Base-by-base conservation (phyloP, 495 filamentous ascomycete genomes). In the Platismatia glauca region DNA sequence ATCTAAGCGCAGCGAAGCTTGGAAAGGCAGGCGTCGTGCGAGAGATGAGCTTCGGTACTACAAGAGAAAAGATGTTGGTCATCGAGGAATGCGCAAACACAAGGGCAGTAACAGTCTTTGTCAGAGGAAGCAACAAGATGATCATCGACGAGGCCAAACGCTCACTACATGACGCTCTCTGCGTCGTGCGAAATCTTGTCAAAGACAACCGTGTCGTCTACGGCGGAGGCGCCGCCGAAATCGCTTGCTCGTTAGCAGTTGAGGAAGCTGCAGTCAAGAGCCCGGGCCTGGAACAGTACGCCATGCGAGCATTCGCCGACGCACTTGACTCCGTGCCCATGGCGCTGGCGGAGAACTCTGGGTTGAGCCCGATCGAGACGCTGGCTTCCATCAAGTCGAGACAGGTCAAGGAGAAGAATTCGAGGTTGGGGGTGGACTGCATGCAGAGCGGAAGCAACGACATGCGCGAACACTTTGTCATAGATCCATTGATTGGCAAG, bases 21-120 rank as follows among this genome's bases (percentile, higher is more conserved):
- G 94, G 94, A 59, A 86, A 76, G 8, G 94, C 94, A 31, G 94
- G 94, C 57, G 78, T 94, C 57, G 93, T 99, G 44, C 82, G 93
- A 59, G 91, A 97, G 77, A 89, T 97, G 86, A 88, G 82, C 41
- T 99, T 99, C 69, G 94, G 94, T 67, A 99, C 94, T 7, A 97
- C 95, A 34, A 83, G 94, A 71, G 94, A 99, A 74, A 96, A 97
- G 83, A 99, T 99, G 94, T 82, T 99, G 62, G 89, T 99, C 59
- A 97, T 99, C 69, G 94, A 99, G 75, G 94, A 97, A 76, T 97
- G 94, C 70, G 94, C 95, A 72, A 97, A 99, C 79, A 96, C 90
- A 57, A 83, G 94, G 63, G 94, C 94, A 35, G 94, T 97, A 55
- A 99, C 94, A 0, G 84, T 94, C 50, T 99, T 99, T 72, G 86